Conservation (phyloP, 176 grass and related monocot genomes). For the Urochloa ruziziensis region DNA sequence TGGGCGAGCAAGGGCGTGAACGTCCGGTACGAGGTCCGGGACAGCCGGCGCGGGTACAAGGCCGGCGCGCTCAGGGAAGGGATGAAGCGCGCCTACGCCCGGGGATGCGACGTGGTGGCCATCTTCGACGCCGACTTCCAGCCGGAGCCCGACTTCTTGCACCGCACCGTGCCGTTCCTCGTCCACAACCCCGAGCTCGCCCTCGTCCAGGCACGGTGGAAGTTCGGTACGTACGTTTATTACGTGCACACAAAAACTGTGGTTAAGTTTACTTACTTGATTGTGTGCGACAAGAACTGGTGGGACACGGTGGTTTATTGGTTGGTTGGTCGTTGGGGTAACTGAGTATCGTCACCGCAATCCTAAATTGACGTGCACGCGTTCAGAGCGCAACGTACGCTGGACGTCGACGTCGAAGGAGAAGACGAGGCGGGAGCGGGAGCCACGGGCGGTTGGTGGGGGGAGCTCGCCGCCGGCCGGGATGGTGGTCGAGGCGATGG, state of each 20-base stretch:
- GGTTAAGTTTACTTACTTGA: too few species aligned
- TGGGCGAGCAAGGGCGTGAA: constrained; percentile 87
- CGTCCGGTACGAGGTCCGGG: constrained; percentile 79
- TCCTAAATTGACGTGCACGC: too few species aligned
- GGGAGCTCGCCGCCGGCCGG: too few species aligned
- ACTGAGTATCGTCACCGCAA: too few species aligned
- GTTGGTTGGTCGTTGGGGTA: not conserved
- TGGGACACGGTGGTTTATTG: too few species aligned
- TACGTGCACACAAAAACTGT: too few species aligned
- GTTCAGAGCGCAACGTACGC: too few species aligned
- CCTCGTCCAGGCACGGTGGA: constrained; percentile 88
- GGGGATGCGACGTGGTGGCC: constrained; percentile 62
- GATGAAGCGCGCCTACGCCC: constrained; percentile 81
- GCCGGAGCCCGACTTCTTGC: constrained; percentile 73
- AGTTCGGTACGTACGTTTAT: constrained; percentile 43
- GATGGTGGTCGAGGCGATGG: too few species aligned
- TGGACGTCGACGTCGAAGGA: too few species aligned
- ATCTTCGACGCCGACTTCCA: constrained; percentile 99
- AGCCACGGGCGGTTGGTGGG: too few species aligned
- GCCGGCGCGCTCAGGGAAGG: constrained; percentile 86
- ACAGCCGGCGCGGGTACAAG: constrained; percentile 81
- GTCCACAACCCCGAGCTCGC: constrained; percentile 71
- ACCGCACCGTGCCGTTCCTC: constrained; percentile 75
- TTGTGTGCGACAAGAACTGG: too few species aligned
- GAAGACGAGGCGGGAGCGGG: too few species aligned